Evolutionary conservation across 1,284 basidiomycete species (phyloP).

Genomic region (Exobasidium rhododendri): DNA sequence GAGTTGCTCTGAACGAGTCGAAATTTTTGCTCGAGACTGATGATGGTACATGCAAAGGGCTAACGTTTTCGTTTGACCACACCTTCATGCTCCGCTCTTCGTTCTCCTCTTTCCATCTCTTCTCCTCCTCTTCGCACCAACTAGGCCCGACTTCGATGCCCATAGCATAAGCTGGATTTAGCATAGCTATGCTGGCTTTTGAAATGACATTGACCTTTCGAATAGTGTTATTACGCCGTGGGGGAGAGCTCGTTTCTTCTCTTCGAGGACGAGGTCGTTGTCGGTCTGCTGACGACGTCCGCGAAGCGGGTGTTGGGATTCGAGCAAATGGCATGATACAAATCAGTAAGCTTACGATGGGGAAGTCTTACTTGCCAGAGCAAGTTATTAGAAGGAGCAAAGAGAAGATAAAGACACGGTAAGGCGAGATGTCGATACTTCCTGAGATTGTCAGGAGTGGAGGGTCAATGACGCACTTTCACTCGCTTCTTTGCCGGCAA

Average conservation of each 20-base stretch:
- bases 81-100: neutral
- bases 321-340: neutral
- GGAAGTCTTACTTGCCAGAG: too few species aligned
- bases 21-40: neutral
- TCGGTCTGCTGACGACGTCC: neutral
- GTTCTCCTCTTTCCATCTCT: neutral
- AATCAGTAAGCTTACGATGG: too few species aligned
- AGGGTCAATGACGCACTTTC: too few species aligned
- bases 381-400: too few species aligned
- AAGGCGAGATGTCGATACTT: too few species aligned
- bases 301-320: neutral
- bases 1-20: neutral
- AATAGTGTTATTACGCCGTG: neutral
- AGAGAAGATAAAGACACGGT: too few species aligned
- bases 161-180: slow-evolving; percentile 49
- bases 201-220: slow-evolving; percentile 47
- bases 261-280: neutral
- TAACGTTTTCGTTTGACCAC: neutral
- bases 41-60: neutral
- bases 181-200: slow-evolving; percentile 45
- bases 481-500: too few species aligned
- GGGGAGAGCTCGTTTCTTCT: neutral
- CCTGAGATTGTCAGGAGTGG: too few species aligned
- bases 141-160: slow-evolving; percentile 37
- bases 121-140: slow-evolving; percentile 22